Percentiles rank a stretch among this genome's conserved stretches.
phyloP scores from a whole-genome alignment of 2,329 filamentous ascomycete species.

The Ascochyta rabiei region DNA sequence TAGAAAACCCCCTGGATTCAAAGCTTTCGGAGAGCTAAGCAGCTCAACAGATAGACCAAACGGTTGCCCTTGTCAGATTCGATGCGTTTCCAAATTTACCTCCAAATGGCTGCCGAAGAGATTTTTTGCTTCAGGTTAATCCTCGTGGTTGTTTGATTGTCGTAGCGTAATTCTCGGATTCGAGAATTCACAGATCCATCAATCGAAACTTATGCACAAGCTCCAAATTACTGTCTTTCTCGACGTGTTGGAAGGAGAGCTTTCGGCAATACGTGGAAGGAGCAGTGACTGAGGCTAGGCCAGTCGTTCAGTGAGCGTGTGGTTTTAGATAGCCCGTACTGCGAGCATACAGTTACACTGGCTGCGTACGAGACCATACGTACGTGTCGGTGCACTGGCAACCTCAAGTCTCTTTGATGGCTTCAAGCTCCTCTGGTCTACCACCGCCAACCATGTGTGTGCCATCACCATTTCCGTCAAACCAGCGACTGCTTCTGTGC shows the following conservation, averaged over 20 bases:
- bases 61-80: background rate
- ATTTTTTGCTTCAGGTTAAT: background rate
- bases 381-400: background rate
- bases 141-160: background rate
- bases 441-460: conserved; percentile 42
- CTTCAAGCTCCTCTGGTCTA: conserved; percentile 18
- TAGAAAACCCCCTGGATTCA: background rate
- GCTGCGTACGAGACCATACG: background rate
- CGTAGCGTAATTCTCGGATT: background rate
- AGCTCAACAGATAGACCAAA: background rate
- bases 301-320: background rate
- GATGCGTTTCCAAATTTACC: background rate
- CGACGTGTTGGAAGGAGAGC: background rate
- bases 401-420: conserved; percentile 13
- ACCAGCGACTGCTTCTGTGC: conserved; percentile 42
- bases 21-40: background rate
- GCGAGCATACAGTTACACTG: background rate
- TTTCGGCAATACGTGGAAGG: background rate
- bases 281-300: background rate
- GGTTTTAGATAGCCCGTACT: background rate
- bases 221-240: background rate
- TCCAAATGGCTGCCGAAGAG: background rate
- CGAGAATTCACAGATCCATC: background rate
- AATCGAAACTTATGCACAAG: background rate
- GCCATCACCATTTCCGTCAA: conserved; percentile 34